Conservation (phyloP, 2,329 filamentous ascomycete genomes). For the Arthroderma uncinatum region DNA sequence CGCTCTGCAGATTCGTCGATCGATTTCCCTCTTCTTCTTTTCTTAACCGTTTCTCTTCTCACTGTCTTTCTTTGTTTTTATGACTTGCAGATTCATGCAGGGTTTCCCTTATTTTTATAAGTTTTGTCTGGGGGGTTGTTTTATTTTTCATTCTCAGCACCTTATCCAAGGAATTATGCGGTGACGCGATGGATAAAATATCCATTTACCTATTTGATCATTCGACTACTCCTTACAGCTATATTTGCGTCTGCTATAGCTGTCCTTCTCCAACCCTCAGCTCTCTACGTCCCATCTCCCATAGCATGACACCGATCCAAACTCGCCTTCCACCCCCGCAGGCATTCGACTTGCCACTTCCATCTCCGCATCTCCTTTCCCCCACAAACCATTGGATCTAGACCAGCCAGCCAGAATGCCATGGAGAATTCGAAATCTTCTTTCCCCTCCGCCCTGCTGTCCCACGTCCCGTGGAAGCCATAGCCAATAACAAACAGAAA, state of each 20-base stretch:
- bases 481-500: not conserved
- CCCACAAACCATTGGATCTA: not conserved
- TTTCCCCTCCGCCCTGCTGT: not conserved
- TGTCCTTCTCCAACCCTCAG: not conserved
- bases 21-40: not conserved
- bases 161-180: not conserved
- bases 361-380: not conserved
- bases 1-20: slow-evolving; percentile 2
- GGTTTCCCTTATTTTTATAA: not conserved
- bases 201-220: not conserved
- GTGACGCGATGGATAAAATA: not conserved
- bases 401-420: not conserved
- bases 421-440: slow-evolving; percentile 1
- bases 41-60: not conserved
- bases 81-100: slow-evolving; percentile 4
- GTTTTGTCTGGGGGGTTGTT: not conserved
- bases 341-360: not conserved
- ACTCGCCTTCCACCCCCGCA: not conserved
- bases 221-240: not conserved
- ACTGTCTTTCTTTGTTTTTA: not conserved
- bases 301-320: not conserved
- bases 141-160: not conserved
- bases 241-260: not conserved
- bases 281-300: not conserved
- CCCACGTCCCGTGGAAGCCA: not conserved